A percentile compares a stretch with the other conserved stretches of the same genome.
These are phyloP conservation scores for Tinospora cordifolia DNA, from an alignment of 164 flowering plant species.

Conservation along the genomic window DNA sequence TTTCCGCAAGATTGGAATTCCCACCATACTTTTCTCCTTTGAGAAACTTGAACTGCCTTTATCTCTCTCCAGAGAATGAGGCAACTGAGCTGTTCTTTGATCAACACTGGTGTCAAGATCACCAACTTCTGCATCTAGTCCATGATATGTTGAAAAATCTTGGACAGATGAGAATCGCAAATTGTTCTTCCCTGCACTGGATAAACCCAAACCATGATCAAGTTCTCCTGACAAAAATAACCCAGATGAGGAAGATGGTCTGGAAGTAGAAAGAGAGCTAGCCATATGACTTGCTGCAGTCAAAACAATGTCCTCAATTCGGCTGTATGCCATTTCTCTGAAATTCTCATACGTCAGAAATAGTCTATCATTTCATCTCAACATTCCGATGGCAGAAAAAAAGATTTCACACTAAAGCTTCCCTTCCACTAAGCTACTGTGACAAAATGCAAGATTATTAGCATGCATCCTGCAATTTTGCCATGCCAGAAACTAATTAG, in stretches of 20 bases:
- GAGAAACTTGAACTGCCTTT: constrained; percentile 63
- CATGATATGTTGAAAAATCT: constrained; percentile 59
- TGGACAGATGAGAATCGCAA: constrained; percentile 72
- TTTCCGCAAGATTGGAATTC: constrained; percentile 30
- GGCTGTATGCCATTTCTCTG: constrained; percentile 37
- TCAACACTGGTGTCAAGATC: constrained; percentile 20
- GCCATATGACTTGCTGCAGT: constrained; percentile 32
- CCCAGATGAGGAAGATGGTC: constrained; percentile 32
- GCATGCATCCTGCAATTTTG: constrained; percentile 19
- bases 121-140: constrained; percentile 50
- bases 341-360: constrained; percentile 2
- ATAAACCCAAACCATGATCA: constrained; percentile 26
- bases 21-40: constrained; percentile 50
- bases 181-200: constrained; percentile 29
- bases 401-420: background rate
- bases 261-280: constrained; percentile 32
- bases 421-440: constrained; percentile 5
- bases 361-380: background rate
- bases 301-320: constrained; percentile 27
- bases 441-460: constrained; percentile 6
- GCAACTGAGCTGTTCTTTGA: constrained; percentile 19
- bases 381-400: background rate
- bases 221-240: constrained; percentile 31
- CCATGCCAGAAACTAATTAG: constrained; percentile 7
- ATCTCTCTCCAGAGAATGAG: constrained; percentile 39